Percentiles rank a stretch among this genome's conserved stretches.
These are phyloP conservation scores for Calonectria naviculata DNA, from an alignment of 2,329 filamentous ascomycete species.

Conservation along the genomic window DNA sequence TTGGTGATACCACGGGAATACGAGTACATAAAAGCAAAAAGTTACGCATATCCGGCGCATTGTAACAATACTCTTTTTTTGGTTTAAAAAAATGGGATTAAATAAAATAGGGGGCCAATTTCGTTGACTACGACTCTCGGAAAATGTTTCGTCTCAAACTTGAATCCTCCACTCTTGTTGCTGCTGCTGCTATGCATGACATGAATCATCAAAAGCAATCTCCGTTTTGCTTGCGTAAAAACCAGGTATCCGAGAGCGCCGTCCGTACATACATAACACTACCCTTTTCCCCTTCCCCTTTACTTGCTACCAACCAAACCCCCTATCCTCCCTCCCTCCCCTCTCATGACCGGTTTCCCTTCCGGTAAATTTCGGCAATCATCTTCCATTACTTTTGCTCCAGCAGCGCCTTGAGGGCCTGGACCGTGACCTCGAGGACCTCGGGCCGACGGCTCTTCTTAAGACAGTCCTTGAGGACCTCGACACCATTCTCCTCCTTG, in stretches of 20 bases:
- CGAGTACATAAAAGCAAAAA: slow-evolving; percentile 16
- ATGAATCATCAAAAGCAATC: slow-evolving; percentile 14
- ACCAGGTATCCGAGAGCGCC: slow-evolving; percentile 19
- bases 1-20: slow-evolving; percentile 15
- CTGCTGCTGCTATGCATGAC: slow-evolving; percentile 6
- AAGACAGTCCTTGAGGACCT: slow-evolving; percentile 75
- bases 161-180: slow-evolving; percentile 4
- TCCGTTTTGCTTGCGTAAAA: slow-evolving; percentile 8
- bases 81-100: slow-evolving; percentile 8
- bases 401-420: slow-evolving; percentile 77
- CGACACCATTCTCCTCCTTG: slow-evolving; percentile 71
- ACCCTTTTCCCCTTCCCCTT: background rate
- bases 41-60: slow-evolving; percentile 16
- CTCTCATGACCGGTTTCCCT: background rate
- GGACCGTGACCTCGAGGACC: slow-evolving; percentile 77
- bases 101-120: slow-evolving; percentile 21
- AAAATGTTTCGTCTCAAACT: slow-evolving; percentile 13
- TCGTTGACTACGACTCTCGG: slow-evolving; percentile 5
- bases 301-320: background rate
- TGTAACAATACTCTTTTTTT: slow-evolving; percentile 17
- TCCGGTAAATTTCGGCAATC: background rate
- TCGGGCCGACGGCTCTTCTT: slow-evolving; percentile 76
- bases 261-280: slow-evolving; percentile 12
- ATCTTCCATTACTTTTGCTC: slow-evolving; percentile 47
- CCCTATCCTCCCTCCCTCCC: background rate